phyloP scores from a whole-genome alignment of 305 asterid species.

The Solanum hybrid region DNA sequence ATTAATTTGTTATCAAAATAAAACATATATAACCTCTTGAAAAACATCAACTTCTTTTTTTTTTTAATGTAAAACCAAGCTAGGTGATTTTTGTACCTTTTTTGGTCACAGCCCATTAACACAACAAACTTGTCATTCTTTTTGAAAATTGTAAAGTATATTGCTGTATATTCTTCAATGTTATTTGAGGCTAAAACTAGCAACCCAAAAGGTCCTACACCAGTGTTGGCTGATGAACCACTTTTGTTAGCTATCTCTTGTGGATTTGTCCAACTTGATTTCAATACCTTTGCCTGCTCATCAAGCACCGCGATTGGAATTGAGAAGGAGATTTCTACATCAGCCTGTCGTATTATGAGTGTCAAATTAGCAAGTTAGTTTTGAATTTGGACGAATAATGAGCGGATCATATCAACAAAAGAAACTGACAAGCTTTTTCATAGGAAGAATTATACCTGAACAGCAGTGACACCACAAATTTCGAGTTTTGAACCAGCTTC shows the following conservation, averaged over 20 bases:
- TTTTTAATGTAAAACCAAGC: neutral
- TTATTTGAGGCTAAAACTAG: slow-evolving; percentile 47
- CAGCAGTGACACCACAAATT: slow-evolving; percentile 44
- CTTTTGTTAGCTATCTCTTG: slow-evolving; percentile 33
- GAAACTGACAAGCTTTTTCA: neutral
- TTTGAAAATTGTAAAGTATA: slow-evolving; percentile 40
- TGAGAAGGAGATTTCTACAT: slow-evolving; percentile 39
- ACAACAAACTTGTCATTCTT: slow-evolving; percentile 20
- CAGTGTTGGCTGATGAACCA: slow-evolving; percentile 28
- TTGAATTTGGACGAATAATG: neutral
- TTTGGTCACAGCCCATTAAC: slow-evolving; percentile 72
- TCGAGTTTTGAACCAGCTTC: slow-evolving; percentile 22
- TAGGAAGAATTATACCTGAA: slow-evolving; percentile 27
- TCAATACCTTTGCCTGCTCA: slow-evolving; percentile 24
- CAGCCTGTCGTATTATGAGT: slow-evolving; percentile 26
- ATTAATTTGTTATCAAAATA: neutral
- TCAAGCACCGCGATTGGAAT: slow-evolving; percentile 13
- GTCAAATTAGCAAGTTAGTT: neutral
- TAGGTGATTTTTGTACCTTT: slow-evolving; percentile 27
- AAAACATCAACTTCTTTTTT: neutral
- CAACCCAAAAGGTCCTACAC: slow-evolving; percentile 62
- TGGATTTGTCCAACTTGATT: slow-evolving; percentile 16
- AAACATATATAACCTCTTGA: neutral
- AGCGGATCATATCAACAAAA: no score
- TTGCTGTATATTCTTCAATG: slow-evolving; percentile 42